Evolutionary conservation across 139 green algal species (phyloP), one percentile per base, ranked within the genome.

Genomic region (Chlorella ohadii): DNA sequence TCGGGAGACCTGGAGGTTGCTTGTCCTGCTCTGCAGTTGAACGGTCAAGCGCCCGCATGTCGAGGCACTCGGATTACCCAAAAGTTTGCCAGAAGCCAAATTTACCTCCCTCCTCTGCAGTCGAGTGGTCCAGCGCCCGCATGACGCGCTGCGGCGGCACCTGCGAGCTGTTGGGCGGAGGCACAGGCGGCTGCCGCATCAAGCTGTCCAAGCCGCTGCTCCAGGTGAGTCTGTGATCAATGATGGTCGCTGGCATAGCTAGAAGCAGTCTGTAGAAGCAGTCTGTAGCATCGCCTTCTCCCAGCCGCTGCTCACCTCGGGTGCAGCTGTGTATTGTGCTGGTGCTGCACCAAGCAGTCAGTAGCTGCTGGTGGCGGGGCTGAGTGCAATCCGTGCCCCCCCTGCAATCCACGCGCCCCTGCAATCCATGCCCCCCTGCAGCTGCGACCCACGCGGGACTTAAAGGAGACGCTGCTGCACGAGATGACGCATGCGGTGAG

Each of bases 381-480:
- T n/a, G 44, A 9, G 9, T 51, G 44, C 44, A 51, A 51, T 9
- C 6, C 44, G 44, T 72, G 66, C 11, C 33, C 19, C 11, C 13
- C 31, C 4, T 39, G 33, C 34, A 20, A 13, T 41, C 15, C 33
- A 17, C 11, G n/a, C n/a, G 12, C 16, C 20, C 3, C 9, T 25
- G 33, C 15, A 25, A 19, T 47, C 3, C 31, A n/a, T 44, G 41
- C 23, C 28, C 16, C 34, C 34, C 39, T 73, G 55, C 88, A 96
- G 89, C 89, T 92, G 38, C 92, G 95, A 16, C 93, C 93, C 13
- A n/a, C 68, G 17, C 59, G 81, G 0, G 95, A 97, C 87, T 63
- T 97, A 3, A 97, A 98, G 73, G 83, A 94, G 34, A 94, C 93
- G 51, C 87, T 98, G 75, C 90, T 98, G 47, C 94, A 98, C 82